Evolutionary conservation across 768 basidiomycete species (phyloP).

Genomic region (Multifurca ochricompacta): DNA sequence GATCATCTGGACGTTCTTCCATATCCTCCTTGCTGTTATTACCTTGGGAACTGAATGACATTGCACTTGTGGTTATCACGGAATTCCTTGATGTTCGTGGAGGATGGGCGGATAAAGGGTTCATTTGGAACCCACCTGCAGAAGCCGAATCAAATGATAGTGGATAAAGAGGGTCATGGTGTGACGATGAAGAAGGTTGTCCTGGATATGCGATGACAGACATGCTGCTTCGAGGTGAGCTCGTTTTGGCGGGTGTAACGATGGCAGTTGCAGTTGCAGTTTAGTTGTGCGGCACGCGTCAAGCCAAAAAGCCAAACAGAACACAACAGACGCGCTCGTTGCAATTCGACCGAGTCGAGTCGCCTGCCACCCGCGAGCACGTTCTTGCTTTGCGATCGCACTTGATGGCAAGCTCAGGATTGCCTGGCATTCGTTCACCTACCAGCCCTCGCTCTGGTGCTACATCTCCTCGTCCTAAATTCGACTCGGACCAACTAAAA

Average conservation of each 20-base stretch:
- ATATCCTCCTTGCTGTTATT: constrained; percentile 36
- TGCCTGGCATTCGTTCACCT: constrained; percentile 51
- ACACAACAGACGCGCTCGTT: constrained; percentile 9
- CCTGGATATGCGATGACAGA: constrained; percentile 59
- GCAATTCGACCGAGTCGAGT: too few species aligned
- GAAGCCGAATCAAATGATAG: constrained; percentile 44
- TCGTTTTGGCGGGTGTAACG: not conserved
- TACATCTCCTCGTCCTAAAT: constrained; percentile 46
- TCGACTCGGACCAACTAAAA: constrained; percentile 66
- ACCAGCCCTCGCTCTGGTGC: constrained; percentile 54
- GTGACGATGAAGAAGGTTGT: constrained; percentile 36
- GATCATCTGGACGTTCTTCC: constrained; percentile 19
- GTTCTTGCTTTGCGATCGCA: too few species aligned
- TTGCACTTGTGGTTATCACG: constrained; percentile 21
- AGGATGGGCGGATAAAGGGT: constrained; percentile 71
- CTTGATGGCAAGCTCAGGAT: constrained; percentile 9
- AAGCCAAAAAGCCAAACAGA: constrained; percentile 9
- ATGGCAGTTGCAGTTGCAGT: not conserved
- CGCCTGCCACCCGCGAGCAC: too few species aligned
- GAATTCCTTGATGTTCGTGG: constrained; percentile 68
- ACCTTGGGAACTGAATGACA: constrained; percentile 29
- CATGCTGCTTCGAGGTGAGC: constrained; percentile 35
- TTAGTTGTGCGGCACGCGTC: not conserved
- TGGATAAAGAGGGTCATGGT: constrained; percentile 43
- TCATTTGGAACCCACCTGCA: constrained; percentile 60